Evolutionary conservation across 345 rosid species (phyloP), one percentile per base, ranked within the genome.

Genomic region (Eucalyptus brandiana): DNA sequence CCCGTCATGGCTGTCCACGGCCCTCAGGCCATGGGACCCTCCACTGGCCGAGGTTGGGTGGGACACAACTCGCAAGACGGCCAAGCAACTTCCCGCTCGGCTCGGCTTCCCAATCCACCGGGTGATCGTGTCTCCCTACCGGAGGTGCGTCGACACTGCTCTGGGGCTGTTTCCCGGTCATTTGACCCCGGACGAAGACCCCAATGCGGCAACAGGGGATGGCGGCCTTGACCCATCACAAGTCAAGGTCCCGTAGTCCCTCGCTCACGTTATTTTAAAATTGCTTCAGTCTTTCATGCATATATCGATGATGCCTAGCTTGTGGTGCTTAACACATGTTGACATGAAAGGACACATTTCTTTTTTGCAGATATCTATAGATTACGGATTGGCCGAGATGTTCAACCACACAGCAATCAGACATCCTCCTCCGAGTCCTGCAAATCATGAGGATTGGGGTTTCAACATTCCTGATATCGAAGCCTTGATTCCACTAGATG

Each of bases 61-160:
- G 56, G 47, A 87, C n/a, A 91, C 97, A 85, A 96, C 99, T 3
- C 93, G 95, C 81, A n/a, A 88, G 9, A 89, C 94, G 2, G 98
- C 97, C 69, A 90, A 91, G 80, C 89, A 89, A 86, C 92, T 97
- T 69, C 94, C 93, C 72, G 62, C 92, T 49, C 91, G 86, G 45
- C 94, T 97, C 53, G 91, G 91, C 24, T 94, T 92, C 87, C 97
- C 96, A n/a, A 96, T 97, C 94, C 95, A 97, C 89, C 96, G 99
- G 28, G 94, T 96, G 86, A 91, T 97, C 87, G 96, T 96, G 80
- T 98, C 99, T 51, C 99, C 99, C 15, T 97, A 97, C 83, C 92
- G 95, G 92, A 98, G 99, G 5, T 97, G 99, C 53, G 87, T 96
- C 67, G 96, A 98, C 92, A 98, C 99, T 4, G 99, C 98, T 86